These are phyloP conservation scores for Heritiera littoralis DNA, from an alignment of 345 rosid species.

Conservation along the genomic window DNA sequence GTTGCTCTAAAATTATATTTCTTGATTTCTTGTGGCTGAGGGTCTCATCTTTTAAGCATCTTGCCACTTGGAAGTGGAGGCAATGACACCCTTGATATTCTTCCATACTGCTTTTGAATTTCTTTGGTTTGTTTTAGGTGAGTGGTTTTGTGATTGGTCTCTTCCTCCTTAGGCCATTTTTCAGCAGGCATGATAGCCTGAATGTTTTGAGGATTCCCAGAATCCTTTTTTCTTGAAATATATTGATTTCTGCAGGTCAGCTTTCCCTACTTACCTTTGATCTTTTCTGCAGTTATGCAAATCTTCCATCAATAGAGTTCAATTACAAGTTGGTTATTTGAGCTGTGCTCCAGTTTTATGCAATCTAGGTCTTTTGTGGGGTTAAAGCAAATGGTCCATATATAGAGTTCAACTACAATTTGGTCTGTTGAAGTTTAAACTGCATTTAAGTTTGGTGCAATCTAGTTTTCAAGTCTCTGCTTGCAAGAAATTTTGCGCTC, in stretches of 20 bases:
- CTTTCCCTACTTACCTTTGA: neutral
- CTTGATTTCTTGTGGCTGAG: neutral
- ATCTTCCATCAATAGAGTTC: neutral
- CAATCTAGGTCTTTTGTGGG: neutral
- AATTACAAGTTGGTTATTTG: neutral
- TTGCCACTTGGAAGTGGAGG: neutral
- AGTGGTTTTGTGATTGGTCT: conserved; percentile 8
- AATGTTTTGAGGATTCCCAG: neutral
- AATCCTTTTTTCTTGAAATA: neutral
- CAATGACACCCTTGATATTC: neutral
- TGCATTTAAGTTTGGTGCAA: neutral
- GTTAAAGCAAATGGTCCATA: neutral
- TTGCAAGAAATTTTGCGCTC: neutral
- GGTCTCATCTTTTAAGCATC: neutral
- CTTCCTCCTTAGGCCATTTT: neutral
- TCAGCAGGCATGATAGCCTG: neutral
- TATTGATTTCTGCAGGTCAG: neutral
- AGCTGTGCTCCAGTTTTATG: neutral
- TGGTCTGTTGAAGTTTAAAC: neutral
- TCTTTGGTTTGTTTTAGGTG: neutral
- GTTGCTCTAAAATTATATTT: neutral
- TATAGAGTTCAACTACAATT: neutral
- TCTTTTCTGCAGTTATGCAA: neutral
- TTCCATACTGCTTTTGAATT: neutral
- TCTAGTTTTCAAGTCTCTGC: neutral